These are phyloP conservation scores for Magnusiomyces magnusii DNA, from an alignment of 1,139 yeast species.

Conservation along the genomic window DNA sequence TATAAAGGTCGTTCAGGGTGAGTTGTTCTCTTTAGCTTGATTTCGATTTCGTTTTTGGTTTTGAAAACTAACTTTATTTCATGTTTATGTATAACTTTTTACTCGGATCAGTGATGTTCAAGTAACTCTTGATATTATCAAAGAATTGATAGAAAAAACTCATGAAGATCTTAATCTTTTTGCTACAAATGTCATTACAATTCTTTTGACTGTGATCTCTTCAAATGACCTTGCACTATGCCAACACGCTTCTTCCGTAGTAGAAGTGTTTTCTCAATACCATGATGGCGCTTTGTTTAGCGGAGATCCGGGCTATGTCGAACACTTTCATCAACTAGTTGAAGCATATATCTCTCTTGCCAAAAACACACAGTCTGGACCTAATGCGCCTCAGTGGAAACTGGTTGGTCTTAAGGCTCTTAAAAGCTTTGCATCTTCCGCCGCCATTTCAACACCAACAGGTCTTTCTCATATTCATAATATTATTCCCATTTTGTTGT, in stretches of 20 bases:
- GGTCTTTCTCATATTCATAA: conserved; percentile 37
- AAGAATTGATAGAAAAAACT: conserved; percentile 67
- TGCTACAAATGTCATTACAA: conserved; percentile 43
- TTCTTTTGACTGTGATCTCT: conserved; percentile 39
- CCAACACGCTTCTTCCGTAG: conserved; percentile 41
- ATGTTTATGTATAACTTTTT: too few relatives aligned
- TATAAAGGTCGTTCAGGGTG: conserved; percentile 58
- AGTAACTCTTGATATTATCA: conserved; percentile 67
- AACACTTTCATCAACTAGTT: conserved; percentile 41
- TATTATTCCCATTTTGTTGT: conserved; percentile 40
- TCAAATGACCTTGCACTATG: conserved; percentile 51
- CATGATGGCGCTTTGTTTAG: conserved; percentile 63
- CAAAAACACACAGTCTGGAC: conserved; percentile 19
- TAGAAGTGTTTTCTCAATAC: conserved; percentile 52
- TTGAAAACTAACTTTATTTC: too few relatives aligned
- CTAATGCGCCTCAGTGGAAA: conserved; percentile 43
- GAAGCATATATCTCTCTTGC: conserved; percentile 21
- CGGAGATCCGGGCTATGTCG: conserved; percentile 60
- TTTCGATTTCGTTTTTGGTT: too few relatives aligned
- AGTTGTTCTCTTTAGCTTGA: too few relatives aligned
- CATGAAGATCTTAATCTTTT: conserved; percentile 76
- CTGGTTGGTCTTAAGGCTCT: conserved; percentile 43
- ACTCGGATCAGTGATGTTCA: too few relatives aligned
- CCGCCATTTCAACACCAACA: conserved; percentile 36
- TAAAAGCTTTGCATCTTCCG: conserved; percentile 39